Base-by-base conservation (phyloP, 1,284 basidiomycete genomes). In the Ustilago xerochloae region DNA sequence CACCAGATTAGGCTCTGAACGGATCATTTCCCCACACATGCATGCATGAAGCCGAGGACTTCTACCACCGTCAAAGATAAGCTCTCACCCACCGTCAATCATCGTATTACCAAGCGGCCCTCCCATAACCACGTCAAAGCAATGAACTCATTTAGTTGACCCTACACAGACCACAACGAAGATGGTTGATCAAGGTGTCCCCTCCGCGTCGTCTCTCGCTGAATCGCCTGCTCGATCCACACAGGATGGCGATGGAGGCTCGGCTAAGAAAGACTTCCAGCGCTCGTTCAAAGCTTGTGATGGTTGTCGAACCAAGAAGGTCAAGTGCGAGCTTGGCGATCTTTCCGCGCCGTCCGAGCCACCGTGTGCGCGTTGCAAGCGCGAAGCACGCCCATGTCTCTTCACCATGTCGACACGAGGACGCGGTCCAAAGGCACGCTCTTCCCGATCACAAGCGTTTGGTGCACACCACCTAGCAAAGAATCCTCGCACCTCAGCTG, bases 221-320 rank as follows among this genome's bases (percentile, higher is more conserved):
- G 50, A 54, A 10, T 68, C 65, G 13, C 65, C 60, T 22, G 52
- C 52, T 43, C 47, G 43, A 24, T 61, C 54, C 18, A 24, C 15
- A 28, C 60, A 50, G 38, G 67, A 70, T 8, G 48, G 24, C 29
- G 68, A 71, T 20, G 45, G 36, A 5, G 51, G 49, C 16, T 63
- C 71, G 7, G 45, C 50, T n/a, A 66, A 64, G 43, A 75, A 67
- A 29, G 63, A 70, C 49, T 75, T 75, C 24, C 72, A 75, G 20
- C 63, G 72, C 7, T 75, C 72, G 1, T 75, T 75, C 72, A 75
- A 75, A 54, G 72, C 72, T 6, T 75, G 72, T 39, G 72, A 75
- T 58, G 72, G 67, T 18, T 75, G 72, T 22, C 55, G 72, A 16
- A 64, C 57, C 15, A 75, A 75, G 36, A 75, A 75, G 56, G 67